Evolutionary conservation across 1,139 yeast species (phyloP).

Genomic region (Hemisphaericaspora xylanilytica): DNA sequence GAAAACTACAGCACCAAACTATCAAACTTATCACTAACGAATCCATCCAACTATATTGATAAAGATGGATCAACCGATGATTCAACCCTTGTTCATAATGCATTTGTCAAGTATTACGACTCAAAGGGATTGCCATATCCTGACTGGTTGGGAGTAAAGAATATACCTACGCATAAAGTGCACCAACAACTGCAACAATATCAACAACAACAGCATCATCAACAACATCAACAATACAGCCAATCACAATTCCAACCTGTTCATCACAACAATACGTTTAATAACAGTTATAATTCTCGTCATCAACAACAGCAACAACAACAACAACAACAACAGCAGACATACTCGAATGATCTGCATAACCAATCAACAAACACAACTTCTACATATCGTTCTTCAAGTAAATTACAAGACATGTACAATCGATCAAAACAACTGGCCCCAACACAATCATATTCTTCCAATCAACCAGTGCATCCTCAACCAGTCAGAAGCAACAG

Average conservation of each 20-base stretch:
- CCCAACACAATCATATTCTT: conserved; percentile 29
- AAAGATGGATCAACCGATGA: conserved; percentile 40
- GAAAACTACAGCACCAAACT: conserved; percentile 36
- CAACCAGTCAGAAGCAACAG: conserved; percentile 27
- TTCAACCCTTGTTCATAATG: conserved; percentile 45
- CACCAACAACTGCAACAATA: conserved; percentile 8
- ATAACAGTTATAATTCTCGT: conserved; percentile 21
- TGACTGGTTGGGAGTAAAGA: conserved; percentile 43
- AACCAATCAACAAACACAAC: conserved; percentile 15
- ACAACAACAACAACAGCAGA: conserved; percentile 10
- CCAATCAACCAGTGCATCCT: conserved; percentile 12
- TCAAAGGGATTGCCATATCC: conserved; percentile 35
- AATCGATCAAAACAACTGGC: conserved; percentile 42
- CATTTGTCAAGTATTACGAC: conserved; percentile 43
- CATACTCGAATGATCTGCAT: conserved; percentile 1
- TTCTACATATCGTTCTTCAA: conserved; percentile 30
- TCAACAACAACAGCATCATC: conserved; percentile 7
- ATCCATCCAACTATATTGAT: conserved; percentile 22
- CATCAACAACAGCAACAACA: conserved; percentile 17
- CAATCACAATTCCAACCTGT: conserved; percentile 27
- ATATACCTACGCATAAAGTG: conserved; percentile 9
- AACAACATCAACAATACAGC: neutral
- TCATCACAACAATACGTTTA: conserved; percentile 21
- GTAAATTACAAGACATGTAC: conserved; percentile 43
- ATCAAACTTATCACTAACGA: conserved; percentile 32